Evolutionary conservation across 768 basidiomycete species (phyloP).

Genomic region (Mycena pura): DNA sequence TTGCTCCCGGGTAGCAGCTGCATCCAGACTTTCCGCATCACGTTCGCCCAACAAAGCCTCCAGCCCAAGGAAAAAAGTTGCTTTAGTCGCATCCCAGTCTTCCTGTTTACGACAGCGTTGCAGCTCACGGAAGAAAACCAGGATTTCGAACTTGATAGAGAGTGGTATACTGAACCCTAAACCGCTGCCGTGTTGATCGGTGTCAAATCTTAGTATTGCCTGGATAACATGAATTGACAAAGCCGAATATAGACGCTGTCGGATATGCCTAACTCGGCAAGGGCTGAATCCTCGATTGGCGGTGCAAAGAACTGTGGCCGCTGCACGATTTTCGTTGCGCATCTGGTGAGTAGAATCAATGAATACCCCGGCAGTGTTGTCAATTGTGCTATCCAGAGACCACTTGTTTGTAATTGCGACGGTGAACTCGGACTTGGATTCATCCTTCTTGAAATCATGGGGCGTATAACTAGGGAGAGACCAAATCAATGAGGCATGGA

Average conservation of each 20-base stretch:
- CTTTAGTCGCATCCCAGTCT: neutral
- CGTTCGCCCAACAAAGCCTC: neutral
- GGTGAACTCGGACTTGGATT: slow-evolving; percentile 9
- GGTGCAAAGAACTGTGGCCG: slow-evolving; percentile 6
- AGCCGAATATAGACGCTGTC: neutral
- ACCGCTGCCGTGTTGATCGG: neutral
- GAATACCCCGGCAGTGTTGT: neutral
- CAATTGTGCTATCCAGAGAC: slow-evolving; percentile 8
- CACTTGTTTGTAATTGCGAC: slow-evolving; percentile 13
- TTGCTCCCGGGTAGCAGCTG: neutral
- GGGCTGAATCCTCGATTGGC: neutral
- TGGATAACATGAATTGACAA: slow-evolving; percentile 8
- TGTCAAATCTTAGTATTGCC: neutral
- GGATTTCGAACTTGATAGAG: neutral
- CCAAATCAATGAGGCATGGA: neutral
- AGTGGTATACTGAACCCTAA: neutral
- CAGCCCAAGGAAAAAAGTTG: neutral
- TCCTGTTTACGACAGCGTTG: slow-evolving; percentile 7
- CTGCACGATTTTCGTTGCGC: slow-evolving; percentile 15
- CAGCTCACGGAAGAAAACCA: neutral
- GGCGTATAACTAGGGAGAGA: neutral
- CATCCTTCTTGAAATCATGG: slow-evolving; percentile 2
- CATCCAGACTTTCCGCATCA: neutral
- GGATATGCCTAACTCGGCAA: neutral
- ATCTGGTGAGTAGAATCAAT: slow-evolving; percentile 12